Conservation (phyloP, 495 filamentous ascomycete genomes). For the Daldinia loculata region DNA sequence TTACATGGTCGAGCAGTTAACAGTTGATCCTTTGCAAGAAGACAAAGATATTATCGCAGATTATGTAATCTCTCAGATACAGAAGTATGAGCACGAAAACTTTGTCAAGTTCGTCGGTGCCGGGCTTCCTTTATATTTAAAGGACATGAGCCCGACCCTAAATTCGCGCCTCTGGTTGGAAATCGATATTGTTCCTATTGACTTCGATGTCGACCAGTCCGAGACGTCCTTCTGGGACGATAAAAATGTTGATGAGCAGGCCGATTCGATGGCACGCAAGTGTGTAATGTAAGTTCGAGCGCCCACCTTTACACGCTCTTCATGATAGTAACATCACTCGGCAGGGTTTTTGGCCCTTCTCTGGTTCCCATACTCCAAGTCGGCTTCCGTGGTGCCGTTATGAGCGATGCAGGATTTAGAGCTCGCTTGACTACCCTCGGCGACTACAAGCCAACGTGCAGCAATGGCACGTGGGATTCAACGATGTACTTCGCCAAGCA, state of each 20-base stretch:
- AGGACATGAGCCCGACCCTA: slow-evolving; percentile 64
- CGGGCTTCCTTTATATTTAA: slow-evolving; percentile 63
- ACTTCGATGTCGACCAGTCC: slow-evolving; percentile 59
- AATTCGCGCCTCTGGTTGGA: slow-evolving; percentile 82
- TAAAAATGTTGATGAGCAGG: slow-evolving; percentile 79
- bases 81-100: slow-evolving; percentile 67
- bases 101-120: slow-evolving; percentile 73
- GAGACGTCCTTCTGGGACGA: slow-evolving; percentile 59
- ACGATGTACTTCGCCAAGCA: slow-evolving; percentile 72
- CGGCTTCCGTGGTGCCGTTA: slow-evolving; percentile 75
- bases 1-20: slow-evolving; percentile 69
- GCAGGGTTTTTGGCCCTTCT: slow-evolving; percentile 79
- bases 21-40: slow-evolving; percentile 47
- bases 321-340: slow-evolving; percentile 7
- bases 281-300: slow-evolving; percentile 53
- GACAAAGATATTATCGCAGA: slow-evolving; percentile 60
- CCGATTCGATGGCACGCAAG: slow-evolving; percentile 85
- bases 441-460: slow-evolving; percentile 71
- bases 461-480: slow-evolving; percentile 70
- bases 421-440: slow-evolving; percentile 67
- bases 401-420: slow-evolving; percentile 73
- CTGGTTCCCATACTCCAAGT: slow-evolving; percentile 77
- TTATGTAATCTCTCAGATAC: slow-evolving; percentile 62
- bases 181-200: slow-evolving; percentile 78
- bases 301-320: background rate